These are phyloP conservation scores for Ochromonas danica DNA, from an alignment of 108 stramenopile species.

Conservation along the genomic window DNA sequence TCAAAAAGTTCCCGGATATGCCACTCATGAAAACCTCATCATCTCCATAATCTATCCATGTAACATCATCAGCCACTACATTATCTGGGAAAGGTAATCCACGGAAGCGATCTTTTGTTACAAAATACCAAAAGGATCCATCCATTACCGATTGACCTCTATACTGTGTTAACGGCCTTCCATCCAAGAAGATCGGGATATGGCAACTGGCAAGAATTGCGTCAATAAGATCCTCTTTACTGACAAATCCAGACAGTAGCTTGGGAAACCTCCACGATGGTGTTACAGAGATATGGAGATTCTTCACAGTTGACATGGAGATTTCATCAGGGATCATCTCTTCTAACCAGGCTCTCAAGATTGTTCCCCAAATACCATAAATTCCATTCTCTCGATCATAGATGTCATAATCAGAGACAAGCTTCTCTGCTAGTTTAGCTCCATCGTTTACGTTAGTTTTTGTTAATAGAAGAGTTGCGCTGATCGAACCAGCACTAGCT, in stretches of 20 bases:
- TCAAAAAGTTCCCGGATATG: neutral
- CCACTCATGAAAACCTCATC: neutral
- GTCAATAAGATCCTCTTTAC: neutral
- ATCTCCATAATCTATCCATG: neutral
- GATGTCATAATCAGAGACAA: neutral
- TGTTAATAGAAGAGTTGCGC: neutral
- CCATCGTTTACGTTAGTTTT: neutral
- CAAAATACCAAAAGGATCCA: neutral
- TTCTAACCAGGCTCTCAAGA: neutral
- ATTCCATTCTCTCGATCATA: neutral
- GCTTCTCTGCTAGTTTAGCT: neutral
- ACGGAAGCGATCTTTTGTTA: neutral
- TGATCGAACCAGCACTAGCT: neutral
- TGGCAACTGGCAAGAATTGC: neutral
- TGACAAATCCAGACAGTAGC: neutral
- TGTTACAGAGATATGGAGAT: neutral
- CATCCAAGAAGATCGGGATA: neutral
- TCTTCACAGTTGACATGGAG: neutral
- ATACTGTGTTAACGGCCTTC: neutral
- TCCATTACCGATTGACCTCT: neutral
- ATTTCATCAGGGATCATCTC: neutral
- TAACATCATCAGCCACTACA: neutral
- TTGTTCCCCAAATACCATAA: neutral
- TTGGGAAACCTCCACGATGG: neutral
- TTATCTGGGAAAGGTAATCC: neutral